phyloP scores from a whole-genome alignment of 202 grass and related monocot genomes.

The Saccharum hybrid region DNA sequence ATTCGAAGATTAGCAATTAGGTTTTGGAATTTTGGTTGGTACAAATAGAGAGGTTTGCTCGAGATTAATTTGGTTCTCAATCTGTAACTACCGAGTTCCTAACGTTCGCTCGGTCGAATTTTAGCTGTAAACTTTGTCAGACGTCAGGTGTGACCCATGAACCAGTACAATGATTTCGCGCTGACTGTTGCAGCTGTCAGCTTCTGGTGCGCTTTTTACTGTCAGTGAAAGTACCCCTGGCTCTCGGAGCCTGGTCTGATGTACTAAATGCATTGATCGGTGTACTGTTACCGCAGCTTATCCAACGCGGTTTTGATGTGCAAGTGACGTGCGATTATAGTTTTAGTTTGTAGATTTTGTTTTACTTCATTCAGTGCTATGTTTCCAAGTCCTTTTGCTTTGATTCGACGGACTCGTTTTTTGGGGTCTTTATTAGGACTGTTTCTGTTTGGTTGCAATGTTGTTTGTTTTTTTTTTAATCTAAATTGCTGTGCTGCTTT shows the following conservation, averaged over 20 bases:
- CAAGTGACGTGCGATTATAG: background rate
- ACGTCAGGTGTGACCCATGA: background rate
- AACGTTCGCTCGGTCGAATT: background rate
- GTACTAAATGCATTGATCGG: background rate
- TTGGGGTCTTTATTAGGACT: constrained; percentile 5
- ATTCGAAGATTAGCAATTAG: background rate
- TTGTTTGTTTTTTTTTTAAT: background rate
- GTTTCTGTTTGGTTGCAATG: background rate
- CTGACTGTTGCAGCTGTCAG: background rate
- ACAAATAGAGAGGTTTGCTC: background rate
- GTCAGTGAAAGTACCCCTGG: background rate
- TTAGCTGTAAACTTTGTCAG: background rate
- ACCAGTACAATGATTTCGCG: background rate
- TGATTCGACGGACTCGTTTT: constrained; percentile 10
- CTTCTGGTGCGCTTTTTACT: background rate
- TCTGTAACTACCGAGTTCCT: background rate
- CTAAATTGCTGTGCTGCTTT: constrained; percentile 5
- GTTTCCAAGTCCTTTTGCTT: background rate
- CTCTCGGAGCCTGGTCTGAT: background rate
- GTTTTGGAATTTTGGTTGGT: constrained; percentile 1
- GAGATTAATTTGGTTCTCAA: constrained; percentile 8
- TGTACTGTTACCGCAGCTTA: background rate
- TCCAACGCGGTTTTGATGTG: background rate
- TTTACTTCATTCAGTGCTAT: background rate
- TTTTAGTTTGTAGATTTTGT: background rate